Base-by-base conservation (phyloP, 176 grass and related monocot species). In the Lolium rigidum region DNA sequence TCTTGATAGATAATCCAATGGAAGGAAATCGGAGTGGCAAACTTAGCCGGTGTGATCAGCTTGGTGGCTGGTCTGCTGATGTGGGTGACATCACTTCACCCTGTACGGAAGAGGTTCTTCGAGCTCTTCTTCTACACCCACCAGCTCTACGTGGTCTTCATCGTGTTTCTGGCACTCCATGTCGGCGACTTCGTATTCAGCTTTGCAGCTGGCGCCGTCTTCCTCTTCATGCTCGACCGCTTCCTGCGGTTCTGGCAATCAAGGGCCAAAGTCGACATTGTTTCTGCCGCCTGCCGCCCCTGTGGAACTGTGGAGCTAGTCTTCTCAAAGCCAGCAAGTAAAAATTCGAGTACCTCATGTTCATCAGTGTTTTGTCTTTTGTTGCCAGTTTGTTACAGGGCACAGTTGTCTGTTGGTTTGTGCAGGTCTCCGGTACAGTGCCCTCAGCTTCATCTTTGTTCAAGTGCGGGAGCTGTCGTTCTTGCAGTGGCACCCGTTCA, bases 71-170 rank as follows among this genome's bases (percentile, higher is more conserved):
- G 97, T 15, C 84, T 98, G 49, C 78, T 98, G 17, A 98, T 98
- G 97, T 98, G 97, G 97, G 88, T 70, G 24, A 98, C 97, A 64
- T 98, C 93, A 68, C 86, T 98, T 66, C 92, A 91, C 28, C 93
- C 90, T 0, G 93, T 98, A 54, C 87, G 97, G 82, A 95, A 95
- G 90, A 95, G 87, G 57, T 93, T 86, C 75, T 98, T 98, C 35
- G 97, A 98, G 92, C 90, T 98, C 61, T 98, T 98, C 90, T 98
- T 98, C 51, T 98, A 98, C 92, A 98, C 97, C 13, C 97, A 98
- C 67, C 97, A 98, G 73, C 88, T 98, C 28, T 98, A 98, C n/a
- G 79, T 98, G 18, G 22, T 98, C 89, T 98, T 98, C 24, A 24
- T 98, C 13, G 88, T 98, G 71, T 98, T 98, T 87, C 75, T 98